phyloP scores from a whole-genome alignment of 2,329 filamentous ascomycete genomes.

The Aureobasidium melanogenum region DNA sequence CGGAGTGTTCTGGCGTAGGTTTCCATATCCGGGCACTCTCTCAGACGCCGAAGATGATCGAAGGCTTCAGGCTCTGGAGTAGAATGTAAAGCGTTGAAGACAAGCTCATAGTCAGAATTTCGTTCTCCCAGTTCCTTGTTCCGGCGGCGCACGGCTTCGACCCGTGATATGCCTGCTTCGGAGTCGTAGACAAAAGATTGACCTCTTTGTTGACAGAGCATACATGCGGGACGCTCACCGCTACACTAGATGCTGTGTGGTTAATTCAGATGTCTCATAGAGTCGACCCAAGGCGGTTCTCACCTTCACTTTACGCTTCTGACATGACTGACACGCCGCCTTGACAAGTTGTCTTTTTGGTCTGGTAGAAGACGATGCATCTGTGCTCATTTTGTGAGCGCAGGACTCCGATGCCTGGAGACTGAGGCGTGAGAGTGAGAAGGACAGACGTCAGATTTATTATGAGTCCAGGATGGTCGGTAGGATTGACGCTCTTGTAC shows the following conservation, averaged over 20 bases:
- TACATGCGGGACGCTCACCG: constrained; percentile 7
- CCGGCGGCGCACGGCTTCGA: constrained; percentile 5
- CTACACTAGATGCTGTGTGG: not conserved
- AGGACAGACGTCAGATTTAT: not conserved
- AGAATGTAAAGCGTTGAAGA: not conserved
- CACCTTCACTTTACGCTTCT: constrained; percentile 10
- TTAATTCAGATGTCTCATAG: not conserved
- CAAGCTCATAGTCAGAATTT: not conserved
- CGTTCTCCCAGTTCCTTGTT: constrained; percentile 9
- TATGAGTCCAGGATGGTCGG: not conserved
- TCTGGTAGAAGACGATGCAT: not conserved
- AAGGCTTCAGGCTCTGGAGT: not conserved
- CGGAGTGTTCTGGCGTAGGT: not conserved
- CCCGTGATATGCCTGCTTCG: constrained; percentile 6
- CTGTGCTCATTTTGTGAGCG: not conserved
- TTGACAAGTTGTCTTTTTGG: constrained; percentile 10
- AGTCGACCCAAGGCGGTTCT: not conserved
- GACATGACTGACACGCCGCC: constrained; percentile 7
- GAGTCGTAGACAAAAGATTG: constrained; percentile 7
- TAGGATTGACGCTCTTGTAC: not conserved
- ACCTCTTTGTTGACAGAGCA: constrained; percentile 3
- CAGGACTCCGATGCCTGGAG: not conserved
- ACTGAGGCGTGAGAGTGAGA: not conserved
- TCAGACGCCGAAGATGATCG: constrained; percentile 2
- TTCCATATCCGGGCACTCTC: not conserved